Conservation (phyloP, 306 rosid species). For the Clitoria ternatea region DNA sequence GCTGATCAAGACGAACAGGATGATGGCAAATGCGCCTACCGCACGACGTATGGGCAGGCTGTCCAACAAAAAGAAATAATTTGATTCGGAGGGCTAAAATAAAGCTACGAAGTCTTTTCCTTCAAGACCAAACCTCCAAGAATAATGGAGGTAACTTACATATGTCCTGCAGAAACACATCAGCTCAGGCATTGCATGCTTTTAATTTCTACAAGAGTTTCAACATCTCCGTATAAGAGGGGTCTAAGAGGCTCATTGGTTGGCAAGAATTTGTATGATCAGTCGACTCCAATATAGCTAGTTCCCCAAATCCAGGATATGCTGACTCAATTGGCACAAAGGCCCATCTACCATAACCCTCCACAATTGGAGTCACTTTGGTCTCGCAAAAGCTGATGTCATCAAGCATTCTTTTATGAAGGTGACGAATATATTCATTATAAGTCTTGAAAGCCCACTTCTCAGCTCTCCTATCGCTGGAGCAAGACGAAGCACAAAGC, state of each 20-base stretch:
- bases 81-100: constrained; percentile 24
- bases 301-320: constrained; percentile 95
- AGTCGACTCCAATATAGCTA: constrained; percentile 91
- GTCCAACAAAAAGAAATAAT: background rate
- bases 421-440: constrained; percentile 79
- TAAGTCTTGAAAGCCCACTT: constrained; percentile 78
- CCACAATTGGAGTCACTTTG: constrained; percentile 94
- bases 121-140: too few relatives aligned
- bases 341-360: constrained; percentile 99
- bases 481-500: constrained; percentile 86
- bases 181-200: constrained; percentile 28
- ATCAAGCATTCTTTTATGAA: constrained; percentile 72
- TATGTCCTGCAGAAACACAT: background rate
- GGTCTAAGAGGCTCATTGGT: constrained; percentile 72
- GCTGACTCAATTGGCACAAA: constrained; percentile 97
- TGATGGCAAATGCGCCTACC: too few relatives aligned
- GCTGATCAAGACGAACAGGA: too few relatives aligned
- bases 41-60: too few relatives aligned
- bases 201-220: constrained; percentile 71
- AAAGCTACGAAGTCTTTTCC: too few relatives aligned
- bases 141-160: constrained; percentile 21
- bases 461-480: constrained; percentile 91
- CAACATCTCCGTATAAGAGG: constrained; percentile 75
- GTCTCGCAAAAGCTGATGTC: constrained; percentile 99
- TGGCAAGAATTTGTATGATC: constrained; percentile 97